Evolutionary conservation across 805 yeast genomes (phyloP), one percentile per base, ranked within the genome.

Genomic region (Isabelozyma heimii): DNA sequence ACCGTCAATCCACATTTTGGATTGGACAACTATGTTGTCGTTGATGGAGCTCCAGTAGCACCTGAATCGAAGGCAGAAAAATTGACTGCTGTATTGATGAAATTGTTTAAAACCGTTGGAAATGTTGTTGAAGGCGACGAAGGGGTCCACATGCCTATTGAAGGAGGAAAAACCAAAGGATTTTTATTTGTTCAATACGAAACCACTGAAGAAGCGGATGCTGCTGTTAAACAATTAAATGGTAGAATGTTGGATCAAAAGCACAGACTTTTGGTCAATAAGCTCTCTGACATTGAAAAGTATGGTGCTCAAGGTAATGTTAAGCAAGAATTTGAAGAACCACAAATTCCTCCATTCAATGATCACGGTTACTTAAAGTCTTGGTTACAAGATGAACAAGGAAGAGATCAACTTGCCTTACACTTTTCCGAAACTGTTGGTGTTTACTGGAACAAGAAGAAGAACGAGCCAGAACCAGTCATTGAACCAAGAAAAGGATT

Each of bases 11-110:
- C 81, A 48, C 82, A 81, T 46, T 72, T 77, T 49, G 81, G 83
- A 45, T 77, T 88, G 49, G 96, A 89, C 61, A 81, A 81, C 61
- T 91, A 82, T 63, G 83, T 92, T 49, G 88, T 92, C 28, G 87
- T 90, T 45, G 97, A 91, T 66, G 99, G 99, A 43, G 91, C 96
- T 9, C 99, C 99, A 57, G 77, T 90, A 52, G 96, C 96, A 24
- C 97, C 97, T 50, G 96, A 86, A 65, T 67, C 89, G 46, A 94
- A 94, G 72, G 88, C 84, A 45, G 88, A 90, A 48, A 83, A 88
- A 50, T 80, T 94, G 64, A 80, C 84, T 57, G 91, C 89, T 68
- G 97, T 95, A 42, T 79, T 94, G 62, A 81, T 79, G 58, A 92
- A 91, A 73, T 78, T 90, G 47, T 85, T 94, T 63, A 73, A 82